Evolutionary conservation across 345 rosid species (phyloP), one percentile per base, ranked within the genome.

Genomic region (Eucalyptus pumila): DNA sequence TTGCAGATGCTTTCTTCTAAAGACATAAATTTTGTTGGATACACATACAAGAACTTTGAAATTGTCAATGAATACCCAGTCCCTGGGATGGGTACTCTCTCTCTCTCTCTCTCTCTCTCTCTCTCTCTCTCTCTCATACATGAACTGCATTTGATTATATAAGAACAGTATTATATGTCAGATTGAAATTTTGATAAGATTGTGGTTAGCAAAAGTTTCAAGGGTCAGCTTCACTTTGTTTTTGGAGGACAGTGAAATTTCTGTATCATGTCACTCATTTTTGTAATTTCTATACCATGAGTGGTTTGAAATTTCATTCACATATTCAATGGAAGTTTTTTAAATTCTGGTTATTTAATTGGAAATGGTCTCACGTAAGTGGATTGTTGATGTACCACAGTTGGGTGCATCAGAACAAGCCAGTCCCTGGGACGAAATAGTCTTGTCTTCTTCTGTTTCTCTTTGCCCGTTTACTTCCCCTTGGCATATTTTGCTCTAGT

Each of bases 1-100:
- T 15, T 89, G 90, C 94, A 96, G 98, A 96, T 96, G 98, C 94
- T 96, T 65, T 91, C 96, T 80, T 96, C 97, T 5, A 95, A 96
- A 92, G 97, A 96, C 91, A 89, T 93, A 17, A 95, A 96, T 91
- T 96, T 96, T 88, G 93, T 96, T 67, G 98, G 98, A 30, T 96
- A 96, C 91, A 94, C 97, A 50, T 96, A 95, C 91, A 96, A 96
- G 91, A 95, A 95, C 90, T 93, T 95, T 76, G 98, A 96, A 91
- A 95, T 96, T 23, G 96, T 96, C 89, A 94, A 95, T 87, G 95
- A 95, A 89, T 94, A 95, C 87, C 96, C 95, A 91, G 94, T 94
- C 62, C 94, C 96, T 87, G 98, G 98, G 83, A 94, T 96, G 93
- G 97, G 98, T 96, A 92, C 17, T 34, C 48, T 80, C 89, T 80